phyloP scores from a whole-genome alignment of 169 alveolate species.

The Eimeria brunetti region DNA sequence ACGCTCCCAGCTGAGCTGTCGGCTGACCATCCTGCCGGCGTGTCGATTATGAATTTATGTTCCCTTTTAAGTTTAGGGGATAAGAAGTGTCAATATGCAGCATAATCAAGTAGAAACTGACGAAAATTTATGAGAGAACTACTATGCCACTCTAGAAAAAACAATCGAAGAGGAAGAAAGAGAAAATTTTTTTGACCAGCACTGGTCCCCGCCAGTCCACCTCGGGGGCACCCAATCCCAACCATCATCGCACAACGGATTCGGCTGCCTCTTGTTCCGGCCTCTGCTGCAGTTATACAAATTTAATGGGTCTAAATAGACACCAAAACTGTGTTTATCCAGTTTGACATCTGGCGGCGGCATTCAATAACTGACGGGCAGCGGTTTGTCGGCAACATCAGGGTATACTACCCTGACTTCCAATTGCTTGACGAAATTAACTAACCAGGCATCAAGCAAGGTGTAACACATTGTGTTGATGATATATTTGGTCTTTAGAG shows the following conservation, averaged over 20 bases:
- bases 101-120: too few relatives aligned
- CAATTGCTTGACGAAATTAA: too few relatives aligned
- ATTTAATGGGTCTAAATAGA: background rate
- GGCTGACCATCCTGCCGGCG: too few relatives aligned
- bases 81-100: too few relatives aligned
- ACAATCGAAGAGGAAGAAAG: background rate
- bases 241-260: background rate
- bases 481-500: background rate
- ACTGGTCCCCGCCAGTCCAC: background rate
- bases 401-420: too few relatives aligned
- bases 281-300: background rate
- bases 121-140: background rate
- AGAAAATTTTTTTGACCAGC: background rate
- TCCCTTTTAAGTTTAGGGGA: too few relatives aligned
- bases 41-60: too few relatives aligned
- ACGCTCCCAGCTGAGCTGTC: too few relatives aligned
- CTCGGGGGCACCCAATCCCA: background rate
- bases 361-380: too few relatives aligned
- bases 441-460: background rate
- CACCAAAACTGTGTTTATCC: background rate
- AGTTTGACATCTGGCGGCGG: too few relatives aligned
- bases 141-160: background rate
- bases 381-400: too few relatives aligned
- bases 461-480: background rate
- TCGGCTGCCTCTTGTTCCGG: background rate